phyloP scores from a whole-genome alignment of 2,329 filamentous ascomycete species.

The Phoma herbarum region DNA sequence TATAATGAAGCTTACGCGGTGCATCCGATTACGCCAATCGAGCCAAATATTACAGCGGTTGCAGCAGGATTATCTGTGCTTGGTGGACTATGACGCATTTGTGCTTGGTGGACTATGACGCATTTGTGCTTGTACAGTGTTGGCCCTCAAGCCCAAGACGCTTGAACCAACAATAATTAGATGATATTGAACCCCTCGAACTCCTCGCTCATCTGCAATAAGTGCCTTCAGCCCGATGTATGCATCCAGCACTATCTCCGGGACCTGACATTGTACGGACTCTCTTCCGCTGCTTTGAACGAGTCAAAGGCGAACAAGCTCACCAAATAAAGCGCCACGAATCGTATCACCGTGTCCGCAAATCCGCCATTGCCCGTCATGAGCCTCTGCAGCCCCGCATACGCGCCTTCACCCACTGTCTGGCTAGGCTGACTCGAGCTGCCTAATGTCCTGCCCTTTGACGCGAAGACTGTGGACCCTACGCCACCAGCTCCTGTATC shows the following conservation, averaged over 20 bases:
- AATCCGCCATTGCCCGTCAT: slow-evolving; percentile 47
- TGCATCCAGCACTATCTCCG: not conserved
- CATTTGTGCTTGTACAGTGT: no score
- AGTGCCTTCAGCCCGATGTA: no score
- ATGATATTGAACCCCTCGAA: no score
- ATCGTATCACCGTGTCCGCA: slow-evolving; percentile 54
- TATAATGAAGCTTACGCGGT: no score
- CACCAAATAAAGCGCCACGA: slow-evolving; percentile 57
- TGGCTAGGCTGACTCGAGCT: slow-evolving; percentile 38
- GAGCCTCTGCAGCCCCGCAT: slow-evolving; percentile 39
- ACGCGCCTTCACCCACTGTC: slow-evolving; percentile 34
- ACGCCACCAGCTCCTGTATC: slow-evolving; percentile 51
- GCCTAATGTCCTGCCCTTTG: slow-evolving; percentile 56
- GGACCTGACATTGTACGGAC: slow-evolving; percentile 52
- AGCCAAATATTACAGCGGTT: no score
- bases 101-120: no score
- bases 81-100: no score
- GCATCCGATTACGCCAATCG: no score
- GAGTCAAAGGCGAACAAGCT: slow-evolving; percentile 58
- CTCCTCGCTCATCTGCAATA: not conserved
- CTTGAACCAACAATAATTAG: no score
- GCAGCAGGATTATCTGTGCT: no score
- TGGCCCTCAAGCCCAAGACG: no score
- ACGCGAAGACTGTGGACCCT: slow-evolving; percentile 48
- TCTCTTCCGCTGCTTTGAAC: slow-evolving; percentile 54